Evolutionary conservation across 306 rosid species (phyloP).

Genomic region (Acacia confusa): DNA sequence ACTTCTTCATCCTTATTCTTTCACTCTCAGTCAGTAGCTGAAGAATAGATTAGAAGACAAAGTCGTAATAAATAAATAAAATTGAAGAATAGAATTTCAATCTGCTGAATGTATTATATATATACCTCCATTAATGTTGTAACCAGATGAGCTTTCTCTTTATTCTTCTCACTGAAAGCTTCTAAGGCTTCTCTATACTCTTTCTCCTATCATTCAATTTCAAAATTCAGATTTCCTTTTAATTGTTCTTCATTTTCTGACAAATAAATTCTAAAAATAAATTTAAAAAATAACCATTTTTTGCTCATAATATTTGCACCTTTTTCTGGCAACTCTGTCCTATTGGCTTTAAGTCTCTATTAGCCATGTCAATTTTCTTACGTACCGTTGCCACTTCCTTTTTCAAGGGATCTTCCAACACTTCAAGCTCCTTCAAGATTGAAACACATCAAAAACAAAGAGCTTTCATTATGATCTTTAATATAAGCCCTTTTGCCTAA

Average conservation of each 20-base stretch:
- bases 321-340: constrained; percentile 80
- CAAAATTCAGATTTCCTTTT: constrained; percentile 2
- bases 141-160: constrained; percentile 72
- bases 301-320: constrained; percentile 37
- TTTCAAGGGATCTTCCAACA: constrained; percentile 75
- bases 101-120: background rate
- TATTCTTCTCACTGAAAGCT: constrained; percentile 70
- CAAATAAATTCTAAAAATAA: background rate
- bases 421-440: constrained; percentile 75
- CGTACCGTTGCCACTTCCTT: constrained; percentile 81
- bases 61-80: background rate
- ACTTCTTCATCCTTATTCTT: constrained; percentile 69
- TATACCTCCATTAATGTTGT: constrained; percentile 72
- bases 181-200: constrained; percentile 80
- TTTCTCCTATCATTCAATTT: constrained; percentile 59
- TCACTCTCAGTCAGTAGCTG: constrained; percentile 85
- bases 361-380: constrained; percentile 73
- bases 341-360: constrained; percentile 70
- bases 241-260: background rate
- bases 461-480: background rate
- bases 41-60: constrained; percentile 25
- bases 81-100: background rate
- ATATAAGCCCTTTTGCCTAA: background rate
- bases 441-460: background rate
- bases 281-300: background rate